Evolutionary conservation across 176 grass and related monocot species (phyloP), one percentile per base, ranked within the genome.

Genomic region (Raddia guianensis): DNA sequence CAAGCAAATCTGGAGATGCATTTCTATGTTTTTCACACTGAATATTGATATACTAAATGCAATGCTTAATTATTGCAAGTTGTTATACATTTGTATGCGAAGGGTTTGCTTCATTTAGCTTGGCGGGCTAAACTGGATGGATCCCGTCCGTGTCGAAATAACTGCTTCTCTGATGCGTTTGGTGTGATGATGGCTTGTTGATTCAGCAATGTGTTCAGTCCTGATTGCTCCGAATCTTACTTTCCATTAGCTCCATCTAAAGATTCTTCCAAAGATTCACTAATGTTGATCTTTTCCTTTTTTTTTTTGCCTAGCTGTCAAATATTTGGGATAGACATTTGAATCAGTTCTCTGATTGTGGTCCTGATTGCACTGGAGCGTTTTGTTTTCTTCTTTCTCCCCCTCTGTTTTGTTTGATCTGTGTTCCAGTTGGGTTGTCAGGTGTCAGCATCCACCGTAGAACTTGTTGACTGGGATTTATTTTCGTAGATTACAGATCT

Each of bases 391-490:
- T 43, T 33, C 0, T 2, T 3, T 33, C 10, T 5, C 11, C 4
- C 5, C 37, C 18, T 2, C 42, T n/a, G 52, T 55, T 83, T 81
- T 84, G 34, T 68, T 77, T 72, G 48, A 73, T 85, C 43, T 66
- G 43, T 13, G 12, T 63, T 81, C 72, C 37, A 85, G 82, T 73
- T 85, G 64, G 48, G 45, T 66, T 85, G 66, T 89, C 78, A 47
- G 45, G 66, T 85, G 66, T 89, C 78, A 47, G 77, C 78, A 60
- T 80, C 72, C 81, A 32, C 67, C 18, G 78, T 47, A 51, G 12
- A 76, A 37, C 6, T 12, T 43, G 46, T 67, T 63, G 69, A 67
- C 40, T 42, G 56, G 8, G 8, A 58, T 66, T 73, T 27, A 27
- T 35, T 59, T 85, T 76, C 15, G 76, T 37, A 27, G 56, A 14